A percentile compares a stretch with the other conserved stretches of the same genome.
Conservation (phyloP, 2,329 filamentous ascomycete species). For the Aspergillus fijiensis region DNA sequence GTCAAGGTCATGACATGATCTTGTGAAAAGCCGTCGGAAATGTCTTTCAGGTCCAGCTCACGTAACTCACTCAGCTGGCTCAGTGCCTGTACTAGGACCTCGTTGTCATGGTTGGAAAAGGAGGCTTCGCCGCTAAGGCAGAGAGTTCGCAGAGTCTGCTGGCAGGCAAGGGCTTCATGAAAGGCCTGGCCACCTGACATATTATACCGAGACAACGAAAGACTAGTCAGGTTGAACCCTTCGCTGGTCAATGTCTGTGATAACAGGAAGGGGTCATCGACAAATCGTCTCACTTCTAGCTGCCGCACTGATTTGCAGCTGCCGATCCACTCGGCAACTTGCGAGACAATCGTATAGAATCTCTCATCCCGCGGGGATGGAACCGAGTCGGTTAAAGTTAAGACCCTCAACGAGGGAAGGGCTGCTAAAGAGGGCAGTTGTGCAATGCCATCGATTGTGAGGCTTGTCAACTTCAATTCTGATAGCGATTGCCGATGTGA, state of each 20-base stretch:
- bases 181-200: conserved; percentile 25
- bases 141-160: conserved; percentile 29
- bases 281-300: conserved; percentile 53
- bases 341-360: conserved; percentile 52
- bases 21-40: conserved; percentile 34
- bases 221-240: conserved; percentile 26
- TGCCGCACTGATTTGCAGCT: conserved; percentile 53
- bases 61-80: conserved; percentile 29
- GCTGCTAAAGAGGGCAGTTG: conserved; percentile 22
- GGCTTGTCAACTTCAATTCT: conserved; percentile 50
- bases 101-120: conserved; percentile 26
- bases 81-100: conserved; percentile 32
- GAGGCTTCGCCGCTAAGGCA: conserved; percentile 32
- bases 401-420: conserved; percentile 43
- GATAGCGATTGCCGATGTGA: conserved; percentile 57
- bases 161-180: conserved; percentile 29
- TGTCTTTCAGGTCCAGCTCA: conserved; percentile 35
- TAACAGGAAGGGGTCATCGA: conserved; percentile 48
- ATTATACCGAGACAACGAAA: conserved; percentile 32
- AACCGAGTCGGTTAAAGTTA: conserved; percentile 51
- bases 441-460: conserved; percentile 51
- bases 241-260: conserved; percentile 28
- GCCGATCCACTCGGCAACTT: conserved; percentile 55
- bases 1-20: conserved; percentile 31
- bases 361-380: conserved; percentile 49